These are phyloP conservation scores for Pseudofabraea citricarpa DNA, from an alignment of 2,329 filamentous ascomycete species.

Conservation along the genomic window DNA sequence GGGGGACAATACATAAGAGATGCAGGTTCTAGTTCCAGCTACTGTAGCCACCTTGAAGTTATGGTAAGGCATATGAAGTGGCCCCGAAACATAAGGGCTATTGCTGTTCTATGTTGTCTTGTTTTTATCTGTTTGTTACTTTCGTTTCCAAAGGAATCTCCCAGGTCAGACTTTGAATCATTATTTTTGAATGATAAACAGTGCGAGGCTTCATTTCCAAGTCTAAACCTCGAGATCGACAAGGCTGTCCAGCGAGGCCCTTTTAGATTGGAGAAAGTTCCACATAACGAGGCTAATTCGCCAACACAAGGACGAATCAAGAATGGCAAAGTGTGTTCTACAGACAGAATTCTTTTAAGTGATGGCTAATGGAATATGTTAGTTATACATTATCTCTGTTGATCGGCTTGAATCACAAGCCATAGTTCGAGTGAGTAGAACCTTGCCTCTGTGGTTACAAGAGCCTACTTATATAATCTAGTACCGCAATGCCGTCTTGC, in stretches of 20 bases:
- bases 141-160: too few species aligned
- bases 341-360: too few species aligned
- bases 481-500: conserved; percentile 46
- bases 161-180: too few species aligned
- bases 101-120: too few species aligned
- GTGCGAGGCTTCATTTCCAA: conserved; percentile 41
- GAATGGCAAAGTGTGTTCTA: conserved; percentile 33
- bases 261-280: conserved; percentile 33
- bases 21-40: too few species aligned
- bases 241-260: conserved; percentile 37
- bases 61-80: too few species aligned
- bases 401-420: conserved; percentile 35
- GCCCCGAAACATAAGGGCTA: too few species aligned
- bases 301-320: conserved; percentile 38
- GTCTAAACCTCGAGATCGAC: conserved; percentile 41
- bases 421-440: conserved; percentile 35
- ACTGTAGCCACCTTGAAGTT: too few species aligned
- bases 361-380: neutral
- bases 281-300: conserved; percentile 31
- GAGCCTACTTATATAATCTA: too few species aligned
- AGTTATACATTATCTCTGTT: conserved; percentile 41
- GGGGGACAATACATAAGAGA: too few species aligned
- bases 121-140: too few species aligned
- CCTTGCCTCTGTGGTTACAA: too few species aligned
- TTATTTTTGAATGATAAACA: conserved; percentile 34